Conservation (phyloP, 306 rosid genomes). For the Styphnolobium japonicum region DNA sequence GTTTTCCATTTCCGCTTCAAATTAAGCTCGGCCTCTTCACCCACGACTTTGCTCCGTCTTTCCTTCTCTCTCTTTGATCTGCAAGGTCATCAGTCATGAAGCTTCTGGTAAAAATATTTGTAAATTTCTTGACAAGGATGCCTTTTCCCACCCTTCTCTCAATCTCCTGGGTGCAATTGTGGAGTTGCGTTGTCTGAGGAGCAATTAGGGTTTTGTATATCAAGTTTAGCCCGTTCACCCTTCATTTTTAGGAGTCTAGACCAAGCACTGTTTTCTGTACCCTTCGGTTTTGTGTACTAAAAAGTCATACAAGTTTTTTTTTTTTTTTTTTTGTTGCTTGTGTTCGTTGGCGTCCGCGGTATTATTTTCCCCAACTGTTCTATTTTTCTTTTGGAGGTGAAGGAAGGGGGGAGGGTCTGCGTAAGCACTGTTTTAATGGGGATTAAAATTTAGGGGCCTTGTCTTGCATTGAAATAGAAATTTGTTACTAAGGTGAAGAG, state of each 20-base stretch:
- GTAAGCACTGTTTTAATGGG: background rate
- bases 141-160: background rate
- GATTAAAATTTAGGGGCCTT: background rate
- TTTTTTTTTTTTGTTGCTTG: background rate
- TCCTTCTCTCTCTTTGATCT: background rate
- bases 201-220: conserved; percentile 15
- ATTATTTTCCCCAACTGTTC: background rate
- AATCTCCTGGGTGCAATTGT: background rate
- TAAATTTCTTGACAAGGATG: background rate
- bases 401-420: background rate
- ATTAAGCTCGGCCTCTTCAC: background rate
- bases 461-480: conserved; percentile 32
- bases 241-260: background rate
- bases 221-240: background rate
- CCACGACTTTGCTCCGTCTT: background rate
- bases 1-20: background rate
- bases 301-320: background rate
- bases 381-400: background rate
- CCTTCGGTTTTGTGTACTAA: background rate
- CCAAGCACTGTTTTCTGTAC: too few relatives aligned
- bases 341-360: background rate
- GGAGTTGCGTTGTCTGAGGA: background rate
- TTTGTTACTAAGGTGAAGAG: conserved; percentile 23
- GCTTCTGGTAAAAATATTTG: background rate
- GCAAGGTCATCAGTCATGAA: background rate